phyloP scores from a whole-genome alignment of 768 basidiomycete genomes.

The Pleurotus platypus region DNA sequence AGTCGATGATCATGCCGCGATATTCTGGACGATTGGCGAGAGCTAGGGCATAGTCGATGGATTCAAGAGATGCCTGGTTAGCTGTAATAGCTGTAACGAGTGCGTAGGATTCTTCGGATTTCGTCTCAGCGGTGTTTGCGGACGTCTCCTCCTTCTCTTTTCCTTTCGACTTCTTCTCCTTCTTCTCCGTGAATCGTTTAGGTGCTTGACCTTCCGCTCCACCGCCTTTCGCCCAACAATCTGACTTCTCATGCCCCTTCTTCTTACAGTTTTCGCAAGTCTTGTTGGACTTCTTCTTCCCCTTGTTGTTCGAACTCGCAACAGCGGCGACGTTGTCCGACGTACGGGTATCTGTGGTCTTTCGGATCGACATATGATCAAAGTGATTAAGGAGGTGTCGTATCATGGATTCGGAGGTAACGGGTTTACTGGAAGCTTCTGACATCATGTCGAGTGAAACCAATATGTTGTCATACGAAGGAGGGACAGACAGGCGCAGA shows the following conservation, averaged over 20 bases:
- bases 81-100: neutral
- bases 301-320: neutral
- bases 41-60: neutral
- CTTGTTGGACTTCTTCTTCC: neutral
- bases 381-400: conserved; percentile 12
- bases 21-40: neutral
- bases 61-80: neutral
- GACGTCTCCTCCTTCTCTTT: neutral
- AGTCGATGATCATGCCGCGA: conserved; percentile 19
- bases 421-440: neutral
- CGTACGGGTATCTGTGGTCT: conserved; percentile 13
- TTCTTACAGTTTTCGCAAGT: conserved; percentile 18
- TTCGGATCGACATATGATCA: conserved; percentile 9
- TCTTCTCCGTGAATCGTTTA: neutral
- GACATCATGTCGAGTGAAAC: conserved; percentile 14
- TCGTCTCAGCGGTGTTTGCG: neutral
- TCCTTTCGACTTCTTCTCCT: neutral
- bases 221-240: conserved; percentile 24
- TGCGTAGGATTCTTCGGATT: neutral
- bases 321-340: conserved; percentile 14
- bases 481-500: conserved; percentile 13
- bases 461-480: conserved; percentile 12
- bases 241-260: conserved; percentile 12
- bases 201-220: conserved; percentile 24
- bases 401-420: conserved; percentile 8